Percentiles rank a stretch among this genome's conserved stretches.
phyloP scores from a whole-genome alignment of 2,329 filamentous ascomycete genomes.

The Aspergillus japonicus region DNA sequence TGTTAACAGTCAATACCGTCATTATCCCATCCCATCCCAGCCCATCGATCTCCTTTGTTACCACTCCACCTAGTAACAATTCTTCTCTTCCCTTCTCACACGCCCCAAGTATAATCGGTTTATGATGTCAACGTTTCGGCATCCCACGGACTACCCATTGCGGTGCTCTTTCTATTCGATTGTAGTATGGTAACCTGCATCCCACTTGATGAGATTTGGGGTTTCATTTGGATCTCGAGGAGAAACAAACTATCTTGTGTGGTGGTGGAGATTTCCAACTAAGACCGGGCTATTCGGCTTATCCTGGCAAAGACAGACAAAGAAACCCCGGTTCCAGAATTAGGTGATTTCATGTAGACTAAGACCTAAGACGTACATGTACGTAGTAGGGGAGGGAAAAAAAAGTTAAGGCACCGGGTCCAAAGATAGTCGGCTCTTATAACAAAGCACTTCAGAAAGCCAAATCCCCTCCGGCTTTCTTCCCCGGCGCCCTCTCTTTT shows the following conservation, averaged over 20 bases:
- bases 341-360: background rate
- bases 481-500: constrained; percentile 8
- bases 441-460: constrained; percentile 23
- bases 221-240: background rate
- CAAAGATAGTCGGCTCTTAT: constrained; percentile 17
- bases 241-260: background rate
- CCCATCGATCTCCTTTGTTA: background rate
- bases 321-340: constrained; percentile 2
- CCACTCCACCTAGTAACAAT: background rate
- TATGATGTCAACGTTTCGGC: background rate
- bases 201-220: background rate
- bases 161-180: background rate
- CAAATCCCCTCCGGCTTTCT: constrained; percentile 19
- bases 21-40: background rate
- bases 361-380: background rate
- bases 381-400: constrained; percentile 8
- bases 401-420: constrained; percentile 4
- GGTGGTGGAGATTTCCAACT: background rate
- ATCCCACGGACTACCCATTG: background rate
- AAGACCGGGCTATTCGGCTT: constrained; percentile 2
- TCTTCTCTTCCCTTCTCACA: background rate
- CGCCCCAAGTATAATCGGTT: background rate
- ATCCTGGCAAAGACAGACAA: constrained; percentile 11
- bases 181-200: background rate
- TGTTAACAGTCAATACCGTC: background rate